These are phyloP conservation scores for Akanthomyces lecanii DNA, from an alignment of 2,329 filamentous ascomycete species.

Conservation along the genomic window DNA sequence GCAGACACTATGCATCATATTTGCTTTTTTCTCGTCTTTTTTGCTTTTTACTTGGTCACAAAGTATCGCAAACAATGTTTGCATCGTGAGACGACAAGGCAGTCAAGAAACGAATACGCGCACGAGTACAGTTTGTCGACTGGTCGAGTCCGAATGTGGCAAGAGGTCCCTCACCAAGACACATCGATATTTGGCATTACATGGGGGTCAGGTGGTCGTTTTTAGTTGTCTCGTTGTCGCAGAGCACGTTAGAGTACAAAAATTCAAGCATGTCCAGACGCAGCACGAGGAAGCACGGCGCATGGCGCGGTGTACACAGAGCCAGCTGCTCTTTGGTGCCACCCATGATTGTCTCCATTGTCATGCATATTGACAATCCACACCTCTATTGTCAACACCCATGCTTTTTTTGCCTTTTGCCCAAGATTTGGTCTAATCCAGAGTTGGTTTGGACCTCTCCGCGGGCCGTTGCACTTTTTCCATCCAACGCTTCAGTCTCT, in stretches of 20 bases:
- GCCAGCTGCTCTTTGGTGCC: not conserved
- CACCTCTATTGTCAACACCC: not conserved
- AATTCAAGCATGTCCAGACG: not conserved
- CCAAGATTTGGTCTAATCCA: too few species aligned
- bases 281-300: not conserved
- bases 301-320: not conserved
- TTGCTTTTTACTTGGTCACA: not conserved
- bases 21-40: not conserved
- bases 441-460: not conserved
- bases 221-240: constrained; percentile 1
- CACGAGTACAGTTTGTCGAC: not conserved
- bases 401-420: not conserved
- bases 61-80: not conserved
- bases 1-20: not conserved
- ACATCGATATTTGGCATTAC: not conserved
- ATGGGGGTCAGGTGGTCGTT: not conserved
- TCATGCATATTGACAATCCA: not conserved
- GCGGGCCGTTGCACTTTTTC: not conserved
- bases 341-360: not conserved
- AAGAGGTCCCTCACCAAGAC: not conserved
- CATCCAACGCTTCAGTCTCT: not conserved
- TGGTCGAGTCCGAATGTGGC: not conserved
- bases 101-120: not conserved
- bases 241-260: not conserved
- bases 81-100: not conserved